Evolutionary conservation across 2,329 filamentous ascomycete genomes (phyloP).

Genomic region (Claviceps maximensis): DNA sequence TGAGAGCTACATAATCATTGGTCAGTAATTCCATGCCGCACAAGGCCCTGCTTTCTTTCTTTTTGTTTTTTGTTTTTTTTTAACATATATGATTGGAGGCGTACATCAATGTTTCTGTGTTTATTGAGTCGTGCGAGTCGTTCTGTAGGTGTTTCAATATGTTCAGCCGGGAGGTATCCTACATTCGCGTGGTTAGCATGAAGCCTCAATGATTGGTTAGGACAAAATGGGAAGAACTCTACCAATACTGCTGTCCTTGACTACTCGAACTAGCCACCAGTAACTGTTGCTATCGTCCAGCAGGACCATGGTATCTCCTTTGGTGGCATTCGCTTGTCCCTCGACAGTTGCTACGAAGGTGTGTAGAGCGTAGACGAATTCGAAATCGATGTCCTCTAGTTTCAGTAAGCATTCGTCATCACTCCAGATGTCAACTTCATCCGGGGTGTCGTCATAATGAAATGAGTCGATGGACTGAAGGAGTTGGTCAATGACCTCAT

Average conservation of each 20-base stretch:
- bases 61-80: too few relatives aligned
- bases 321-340: conserved; percentile 94
- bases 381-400: conserved; percentile 98
- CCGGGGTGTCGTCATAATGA: conserved; percentile 35
- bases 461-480: conserved; percentile 19
- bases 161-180: conserved; percentile 94
- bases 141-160: conserved; percentile 96
- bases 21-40: conserved; percentile 7
- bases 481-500: not conserved
- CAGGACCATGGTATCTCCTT: conserved; percentile 97
- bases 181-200: not conserved
- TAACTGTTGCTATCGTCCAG: conserved; percentile 98
- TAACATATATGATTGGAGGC: not conserved
- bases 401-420: conserved; percentile 76
- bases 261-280: conserved; percentile 96
- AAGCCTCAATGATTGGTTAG: not conserved
- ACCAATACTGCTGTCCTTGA: conserved; percentile 94
- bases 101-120: conserved; percentile 91
- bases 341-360: conserved; percentile 97
- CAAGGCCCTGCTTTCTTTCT: not conserved
- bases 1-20: conserved; percentile 33
- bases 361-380: conserved; percentile 96
- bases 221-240: conserved; percentile 10
- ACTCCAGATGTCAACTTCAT: conserved; percentile 54
- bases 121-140: conserved; percentile 88